Evolutionary conservation across 78 protist species (phyloP), one percentile per base, ranked within the genome.

Genomic region (Isochrysis galbana): DNA sequence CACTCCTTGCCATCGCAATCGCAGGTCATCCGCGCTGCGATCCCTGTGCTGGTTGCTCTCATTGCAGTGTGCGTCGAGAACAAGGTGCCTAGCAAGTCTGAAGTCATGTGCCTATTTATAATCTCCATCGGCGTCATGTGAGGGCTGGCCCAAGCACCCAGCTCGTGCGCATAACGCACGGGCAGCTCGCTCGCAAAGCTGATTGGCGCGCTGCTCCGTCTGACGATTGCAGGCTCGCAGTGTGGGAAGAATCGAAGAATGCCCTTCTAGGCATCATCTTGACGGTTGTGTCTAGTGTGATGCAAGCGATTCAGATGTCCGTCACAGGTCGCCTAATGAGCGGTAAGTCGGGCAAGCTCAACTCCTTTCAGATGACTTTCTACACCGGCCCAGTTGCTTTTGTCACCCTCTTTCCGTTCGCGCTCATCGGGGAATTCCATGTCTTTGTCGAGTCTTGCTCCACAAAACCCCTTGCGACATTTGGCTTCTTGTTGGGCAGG

Each of bases 331-430:
- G 46, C 11, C 19, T 77, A 3, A 77, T 77, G 84, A 77, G 47
- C 32, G 84, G 84, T 17, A 17, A 32, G 34, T 39, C 46, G 29
- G 84, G 84, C 84, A 77, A 80, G 55, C 88, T 80, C 55, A 25
- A 80, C 88, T 80, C 88, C 41, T 41, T 80, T 36, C 88, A 80
- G 88, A 80, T 80, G 48, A 80, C 88, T 17, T 44, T 80, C 0
- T 80, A 80, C 88, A 80, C 88, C n/a, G 88, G 88, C 32, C 88
- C 86, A 1, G 55, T 80, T 0, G 88, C 88, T 25, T 80, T 80
- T 54, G 4, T 25, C 38, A 29, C 54, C 29, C 55, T 80, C 32
- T 1, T 39, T 4, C 84, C 84, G 32, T 39, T 77, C n/a, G 84
- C 84, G 34, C 22, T 77, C n/a, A 32, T 26, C 34, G 22, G 48